phyloP scores from a whole-genome alignment of 441 rosid genomes.

The Codiaeum variegatum region DNA sequence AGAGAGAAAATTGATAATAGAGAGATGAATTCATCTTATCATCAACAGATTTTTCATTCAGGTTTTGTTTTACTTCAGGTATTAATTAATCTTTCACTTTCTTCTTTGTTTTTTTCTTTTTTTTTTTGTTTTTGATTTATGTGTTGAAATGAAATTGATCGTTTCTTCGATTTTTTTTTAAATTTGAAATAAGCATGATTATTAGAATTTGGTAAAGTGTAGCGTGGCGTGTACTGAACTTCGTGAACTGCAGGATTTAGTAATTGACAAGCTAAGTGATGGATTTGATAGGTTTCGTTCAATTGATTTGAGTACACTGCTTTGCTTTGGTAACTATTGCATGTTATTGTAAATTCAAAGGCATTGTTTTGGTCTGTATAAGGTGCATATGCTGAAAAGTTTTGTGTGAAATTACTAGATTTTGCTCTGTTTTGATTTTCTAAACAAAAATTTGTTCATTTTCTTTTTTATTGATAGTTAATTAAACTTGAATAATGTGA shows the following conservation, averaged over 20 bases:
- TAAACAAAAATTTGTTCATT: too few relatives aligned
- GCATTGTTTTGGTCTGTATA: not conserved
- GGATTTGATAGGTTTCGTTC: not conserved
- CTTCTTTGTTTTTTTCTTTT: not conserved
- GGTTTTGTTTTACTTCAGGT: conserved; percentile 2
- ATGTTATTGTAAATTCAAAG: not conserved
- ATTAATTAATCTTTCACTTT: not conserved
- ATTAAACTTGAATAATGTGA: too few relatives aligned
- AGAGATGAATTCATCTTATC: not conserved
- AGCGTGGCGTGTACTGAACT: not conserved
- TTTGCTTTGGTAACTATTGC: not conserved
- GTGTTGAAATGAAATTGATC: not conserved
- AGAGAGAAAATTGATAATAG: too few relatives aligned
- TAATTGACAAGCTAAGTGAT: conserved; percentile 14
- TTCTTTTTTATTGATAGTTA: too few relatives aligned
- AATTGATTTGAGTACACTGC: not conserved
- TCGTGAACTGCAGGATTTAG: not conserved
- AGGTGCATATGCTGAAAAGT: not conserved
- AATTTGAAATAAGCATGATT: not conserved
- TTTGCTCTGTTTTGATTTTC: too few relatives aligned
- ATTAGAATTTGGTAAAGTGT: not conserved
- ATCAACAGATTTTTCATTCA: not conserved
- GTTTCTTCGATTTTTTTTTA: not conserved
- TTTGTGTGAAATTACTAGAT: not conserved
- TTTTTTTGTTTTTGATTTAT: not conserved